Conservation (phyloP, 2,329 filamentous ascomycete genomes). For the Amauroascus verrucosus region DNA sequence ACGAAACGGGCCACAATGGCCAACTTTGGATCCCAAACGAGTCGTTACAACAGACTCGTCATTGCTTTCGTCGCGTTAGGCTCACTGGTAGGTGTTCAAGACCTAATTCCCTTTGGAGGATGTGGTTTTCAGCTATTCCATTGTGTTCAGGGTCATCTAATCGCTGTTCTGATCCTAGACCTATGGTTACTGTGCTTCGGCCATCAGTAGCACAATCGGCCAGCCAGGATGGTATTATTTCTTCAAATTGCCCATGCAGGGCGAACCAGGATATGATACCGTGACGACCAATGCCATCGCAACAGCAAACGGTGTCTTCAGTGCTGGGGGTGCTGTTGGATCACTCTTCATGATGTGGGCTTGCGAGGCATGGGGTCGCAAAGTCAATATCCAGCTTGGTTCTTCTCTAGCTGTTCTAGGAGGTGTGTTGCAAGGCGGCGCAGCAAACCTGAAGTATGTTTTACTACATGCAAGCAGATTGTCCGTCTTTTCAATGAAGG, state of each 20-base stretch:
- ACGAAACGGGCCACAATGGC: conserved; percentile 18
- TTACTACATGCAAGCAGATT: not conserved
- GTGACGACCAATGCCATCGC: conserved; percentile 41
- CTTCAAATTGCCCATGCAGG: conserved; percentile 39
- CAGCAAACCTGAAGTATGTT: conserved; percentile 35
- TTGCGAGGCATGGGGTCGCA: conserved; percentile 36
- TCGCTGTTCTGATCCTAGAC: conserved; percentile 28
- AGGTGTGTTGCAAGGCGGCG: conserved; percentile 39
- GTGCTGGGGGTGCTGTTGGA: conserved; percentile 41
- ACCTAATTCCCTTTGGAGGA: not conserved
- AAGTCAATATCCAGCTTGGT: conserved; percentile 40
- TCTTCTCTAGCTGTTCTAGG: conserved; percentile 37
- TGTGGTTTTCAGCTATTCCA: not conserved
- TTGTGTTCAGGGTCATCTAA: not conserved
- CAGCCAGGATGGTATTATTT: conserved; percentile 45
- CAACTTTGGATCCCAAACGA: conserved; percentile 29
- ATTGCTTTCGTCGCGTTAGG: conserved; percentile 32
- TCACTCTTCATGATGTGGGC: conserved; percentile 44
- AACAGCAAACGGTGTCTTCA: conserved; percentile 42
- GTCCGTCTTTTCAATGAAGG: not conserved
- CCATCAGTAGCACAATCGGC: conserved; percentile 44
- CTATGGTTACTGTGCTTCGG: conserved; percentile 43
- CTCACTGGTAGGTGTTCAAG: conserved; percentile 27
- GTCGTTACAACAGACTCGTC: conserved; percentile 32
- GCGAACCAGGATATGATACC: conserved; percentile 37